Evolutionary conservation across 768 basidiomycete genomes (phyloP).

Genomic region (Pholiota microspora): DNA sequence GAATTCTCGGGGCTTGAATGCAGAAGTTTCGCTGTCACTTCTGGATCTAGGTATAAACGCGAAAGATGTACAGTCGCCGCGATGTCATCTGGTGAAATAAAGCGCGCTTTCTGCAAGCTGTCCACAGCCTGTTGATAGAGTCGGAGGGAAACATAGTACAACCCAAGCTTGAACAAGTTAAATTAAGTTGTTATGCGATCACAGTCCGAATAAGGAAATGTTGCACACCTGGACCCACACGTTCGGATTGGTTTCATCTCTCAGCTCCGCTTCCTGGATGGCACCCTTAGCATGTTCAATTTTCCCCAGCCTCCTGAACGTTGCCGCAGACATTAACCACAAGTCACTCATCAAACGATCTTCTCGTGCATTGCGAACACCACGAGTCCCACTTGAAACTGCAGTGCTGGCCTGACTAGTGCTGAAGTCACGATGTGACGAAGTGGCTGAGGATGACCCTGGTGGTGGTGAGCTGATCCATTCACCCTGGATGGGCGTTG

Average conservation of each 20-base stretch:
- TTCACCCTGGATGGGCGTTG: conserved; percentile 7
- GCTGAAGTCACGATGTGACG: conserved; percentile 1
- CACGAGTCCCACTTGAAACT: conserved; percentile 26
- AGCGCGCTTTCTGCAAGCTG: conserved; percentile 85
- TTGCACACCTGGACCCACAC: conserved; percentile 90
- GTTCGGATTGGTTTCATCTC: conserved; percentile 80
- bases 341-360: conserved; percentile 75
- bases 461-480: background rate
- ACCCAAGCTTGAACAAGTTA: conserved; percentile 53
- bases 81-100: conserved; percentile 78
- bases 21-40: conserved; percentile 17
- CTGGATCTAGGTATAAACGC: conserved; percentile 61
- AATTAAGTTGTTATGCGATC: background rate
- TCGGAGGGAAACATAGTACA: conserved; percentile 65
- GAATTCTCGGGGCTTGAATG: background rate
- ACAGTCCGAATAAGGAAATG: background rate
- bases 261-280: conserved; percentile 92
- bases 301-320: conserved; percentile 86
- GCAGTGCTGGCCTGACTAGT: conserved; percentile 27
- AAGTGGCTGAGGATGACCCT: background rate
- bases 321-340: conserved; percentile 94
- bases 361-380: conserved; percentile 50
- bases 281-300: conserved; percentile 88
- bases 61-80: conserved; percentile 78
- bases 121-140: conserved; percentile 64